These are phyloP conservation scores for Pseudogymnoascus sp. DNA, from an alignment of 2,329 filamentous ascomycete species.

Conservation along the genomic window DNA sequence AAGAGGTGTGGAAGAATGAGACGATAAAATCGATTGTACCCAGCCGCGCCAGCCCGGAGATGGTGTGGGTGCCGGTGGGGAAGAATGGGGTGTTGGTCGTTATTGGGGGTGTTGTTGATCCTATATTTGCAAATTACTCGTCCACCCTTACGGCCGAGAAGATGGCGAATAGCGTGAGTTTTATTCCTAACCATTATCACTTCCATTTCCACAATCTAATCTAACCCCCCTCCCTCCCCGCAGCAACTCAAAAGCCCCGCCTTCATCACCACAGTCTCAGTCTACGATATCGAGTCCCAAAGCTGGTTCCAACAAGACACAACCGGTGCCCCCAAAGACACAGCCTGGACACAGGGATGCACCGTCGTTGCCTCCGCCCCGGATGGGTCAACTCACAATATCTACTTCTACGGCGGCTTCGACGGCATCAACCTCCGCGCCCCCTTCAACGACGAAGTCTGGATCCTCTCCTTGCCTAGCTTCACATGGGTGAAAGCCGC, in stretches of 20 bases:
- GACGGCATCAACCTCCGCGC: slow-evolving; percentile 37
- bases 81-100: slow-evolving; percentile 67
- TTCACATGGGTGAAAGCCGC: slow-evolving; percentile 65
- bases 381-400: slow-evolving; percentile 67
- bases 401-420: slow-evolving; percentile 79
- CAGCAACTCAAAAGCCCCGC: slow-evolving; percentile 56
- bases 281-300: slow-evolving; percentile 64
- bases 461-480: slow-evolving; percentile 69
- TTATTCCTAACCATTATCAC: neutral
- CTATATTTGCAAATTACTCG: slow-evolving; percentile 35
- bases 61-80: slow-evolving; percentile 72
- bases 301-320: slow-evolving; percentile 65
- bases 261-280: slow-evolving; percentile 64
- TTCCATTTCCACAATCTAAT: neutral
- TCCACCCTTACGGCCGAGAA: slow-evolving; percentile 25
- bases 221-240: slow-evolving; percentile 24
- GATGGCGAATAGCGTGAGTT: slow-evolving; percentile 32
- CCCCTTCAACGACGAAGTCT: slow-evolving; percentile 57
- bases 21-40: slow-evolving; percentile 41
- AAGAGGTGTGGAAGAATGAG: slow-evolving; percentile 47
- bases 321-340: slow-evolving; percentile 44
- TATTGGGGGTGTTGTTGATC: slow-evolving; percentile 62
- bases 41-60: slow-evolving; percentile 52
- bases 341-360: slow-evolving; percentile 55
- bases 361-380: slow-evolving; percentile 64